These are phyloP conservation scores for Aspergillus viridinutans DNA, from an alignment of 2,329 filamentous ascomycete genomes.

Conservation along the genomic window DNA sequence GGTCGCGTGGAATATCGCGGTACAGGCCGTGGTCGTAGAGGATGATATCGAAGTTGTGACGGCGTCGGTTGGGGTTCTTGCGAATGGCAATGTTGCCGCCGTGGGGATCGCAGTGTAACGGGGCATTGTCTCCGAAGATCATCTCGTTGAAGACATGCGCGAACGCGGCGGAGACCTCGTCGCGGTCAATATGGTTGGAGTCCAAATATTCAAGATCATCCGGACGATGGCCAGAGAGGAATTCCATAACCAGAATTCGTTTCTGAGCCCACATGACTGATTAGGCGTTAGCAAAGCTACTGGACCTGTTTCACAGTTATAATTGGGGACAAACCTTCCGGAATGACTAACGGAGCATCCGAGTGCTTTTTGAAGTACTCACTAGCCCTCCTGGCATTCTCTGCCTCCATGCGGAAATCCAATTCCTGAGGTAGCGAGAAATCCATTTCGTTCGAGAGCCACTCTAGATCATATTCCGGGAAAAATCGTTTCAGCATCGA, in stretches of 20 bases:
- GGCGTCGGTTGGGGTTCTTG: slow-evolving; percentile 59
- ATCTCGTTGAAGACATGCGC: slow-evolving; percentile 97
- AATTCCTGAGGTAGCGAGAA: slow-evolving; percentile 84
- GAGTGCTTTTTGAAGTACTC: slow-evolving; percentile 74
- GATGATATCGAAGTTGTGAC: slow-evolving; percentile 87
- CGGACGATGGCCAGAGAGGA: slow-evolving; percentile 76
- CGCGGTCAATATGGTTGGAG: slow-evolving; percentile 78
- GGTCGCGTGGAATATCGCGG: slow-evolving; percentile 74
- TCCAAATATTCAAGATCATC: slow-evolving; percentile 89
- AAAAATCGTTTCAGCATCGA: slow-evolving; percentile 87
- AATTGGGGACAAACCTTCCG: slow-evolving; percentile 49
- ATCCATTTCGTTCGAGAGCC: slow-evolving; percentile 92
- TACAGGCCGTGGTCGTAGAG: slow-evolving; percentile 97
- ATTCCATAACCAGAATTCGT: slow-evolving; percentile 93
- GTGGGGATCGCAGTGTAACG: slow-evolving; percentile 94
- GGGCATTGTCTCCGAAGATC: slow-evolving; percentile 88
- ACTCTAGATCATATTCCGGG: slow-evolving; percentile 95
- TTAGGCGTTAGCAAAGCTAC: slow-evolving; percentile 10
- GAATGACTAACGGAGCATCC: slow-evolving; percentile 78
- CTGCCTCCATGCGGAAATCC: slow-evolving; percentile 79
- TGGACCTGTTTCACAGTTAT: not conserved
- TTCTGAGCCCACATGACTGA: slow-evolving; percentile 79
- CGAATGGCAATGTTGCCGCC: slow-evolving; percentile 93
- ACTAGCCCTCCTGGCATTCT: slow-evolving; percentile 75
- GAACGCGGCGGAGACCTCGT: slow-evolving; percentile 88